These are phyloP conservation scores for Clarireedia homoeocarpa DNA, from an alignment of 2,329 filamentous ascomycete species.

Conservation along the genomic window DNA sequence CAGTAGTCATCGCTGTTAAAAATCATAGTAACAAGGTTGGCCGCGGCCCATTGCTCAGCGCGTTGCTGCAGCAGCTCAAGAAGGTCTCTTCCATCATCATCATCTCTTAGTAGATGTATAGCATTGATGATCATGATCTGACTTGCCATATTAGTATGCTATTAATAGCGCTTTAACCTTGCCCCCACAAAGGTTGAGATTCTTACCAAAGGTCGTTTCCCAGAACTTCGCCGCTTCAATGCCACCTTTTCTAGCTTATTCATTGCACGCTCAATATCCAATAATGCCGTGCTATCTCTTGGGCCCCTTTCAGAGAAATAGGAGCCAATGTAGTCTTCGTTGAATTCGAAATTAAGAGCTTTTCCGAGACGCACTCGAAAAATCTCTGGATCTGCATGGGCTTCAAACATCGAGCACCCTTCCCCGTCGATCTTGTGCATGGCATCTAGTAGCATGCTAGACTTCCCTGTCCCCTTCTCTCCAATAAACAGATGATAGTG, in stretches of 20 bases:
- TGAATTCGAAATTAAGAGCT: conserved; percentile 90
- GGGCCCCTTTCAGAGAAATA: conserved; percentile 93
- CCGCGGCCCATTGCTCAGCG: conserved; percentile 92
- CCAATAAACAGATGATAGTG: conserved; percentile 90
- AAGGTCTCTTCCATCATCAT: conserved; percentile 86
- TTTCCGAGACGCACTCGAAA: conserved; percentile 90
- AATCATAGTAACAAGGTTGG: conserved; percentile 82
- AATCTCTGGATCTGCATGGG: conserved; percentile 89
- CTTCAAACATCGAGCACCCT: conserved; percentile 90
- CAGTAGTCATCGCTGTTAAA: conserved; percentile 98
- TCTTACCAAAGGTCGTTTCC: conserved; percentile 60
- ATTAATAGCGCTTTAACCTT: too few relatives aligned
- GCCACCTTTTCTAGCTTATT: conserved; percentile 98
- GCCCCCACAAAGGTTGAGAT: too few relatives aligned
- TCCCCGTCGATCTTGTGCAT: conserved; percentile 91
- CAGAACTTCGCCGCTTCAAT: conserved; percentile 53
- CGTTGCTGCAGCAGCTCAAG: conserved; percentile 92
- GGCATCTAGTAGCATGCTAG: conserved; percentile 89
- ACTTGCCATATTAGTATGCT: not conserved
- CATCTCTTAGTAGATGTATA: conserved; percentile 81
- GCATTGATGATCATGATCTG: conserved; percentile 75
- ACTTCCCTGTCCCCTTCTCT: conserved; percentile 95
- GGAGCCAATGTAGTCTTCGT: conserved; percentile 95
- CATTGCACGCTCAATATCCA: conserved; percentile 93
- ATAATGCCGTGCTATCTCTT: conserved; percentile 79